Conservation (phyloP, 2,329 filamentous ascomycete genomes). For the Sclerotinia glacialis region DNA sequence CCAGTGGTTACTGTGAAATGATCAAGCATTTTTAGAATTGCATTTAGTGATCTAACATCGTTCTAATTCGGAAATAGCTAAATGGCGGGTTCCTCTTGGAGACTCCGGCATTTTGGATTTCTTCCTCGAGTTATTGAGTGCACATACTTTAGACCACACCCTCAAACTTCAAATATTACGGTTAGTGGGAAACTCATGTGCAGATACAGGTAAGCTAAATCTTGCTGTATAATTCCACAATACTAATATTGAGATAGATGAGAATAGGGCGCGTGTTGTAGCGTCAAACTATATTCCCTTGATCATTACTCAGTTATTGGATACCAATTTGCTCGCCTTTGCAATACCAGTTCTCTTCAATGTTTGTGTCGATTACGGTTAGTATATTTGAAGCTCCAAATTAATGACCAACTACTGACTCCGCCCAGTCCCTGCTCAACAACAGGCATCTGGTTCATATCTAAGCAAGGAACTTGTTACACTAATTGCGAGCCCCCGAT, state of each 20-base stretch:
- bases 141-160: slow-evolving; percentile 19
- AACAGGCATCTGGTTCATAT: slow-evolving; percentile 51
- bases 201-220: slow-evolving; percentile 51
- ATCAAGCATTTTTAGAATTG: background rate
- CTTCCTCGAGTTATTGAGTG: slow-evolving; percentile 49
- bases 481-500: slow-evolving; percentile 48
- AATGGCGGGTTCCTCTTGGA: slow-evolving; percentile 56
- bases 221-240: background rate
- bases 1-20: background rate
- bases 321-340: slow-evolving; percentile 50
- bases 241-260: slow-evolving; percentile 44
- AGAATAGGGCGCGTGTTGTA: slow-evolving; percentile 57
- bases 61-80: slow-evolving; percentile 42
- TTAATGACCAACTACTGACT: slow-evolving; percentile 27
- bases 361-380: slow-evolving; percentile 62
- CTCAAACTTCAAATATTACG: slow-evolving; percentile 56
- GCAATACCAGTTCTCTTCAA: slow-evolving; percentile 61
- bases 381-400: slow-evolving; percentile 28
- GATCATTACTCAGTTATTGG: slow-evolving; percentile 49
- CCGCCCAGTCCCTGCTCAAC: slow-evolving; percentile 50
- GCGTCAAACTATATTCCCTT: slow-evolving; percentile 47
- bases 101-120: slow-evolving; percentile 57
- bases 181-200: slow-evolving; percentile 60
- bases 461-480: slow-evolving; percentile 51
- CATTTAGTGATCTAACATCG: background rate